A percentile compares a stretch with the other conserved stretches of the same genome.
Conservation (phyloP, 306 rosid species). For the Inga oerstediana region DNA sequence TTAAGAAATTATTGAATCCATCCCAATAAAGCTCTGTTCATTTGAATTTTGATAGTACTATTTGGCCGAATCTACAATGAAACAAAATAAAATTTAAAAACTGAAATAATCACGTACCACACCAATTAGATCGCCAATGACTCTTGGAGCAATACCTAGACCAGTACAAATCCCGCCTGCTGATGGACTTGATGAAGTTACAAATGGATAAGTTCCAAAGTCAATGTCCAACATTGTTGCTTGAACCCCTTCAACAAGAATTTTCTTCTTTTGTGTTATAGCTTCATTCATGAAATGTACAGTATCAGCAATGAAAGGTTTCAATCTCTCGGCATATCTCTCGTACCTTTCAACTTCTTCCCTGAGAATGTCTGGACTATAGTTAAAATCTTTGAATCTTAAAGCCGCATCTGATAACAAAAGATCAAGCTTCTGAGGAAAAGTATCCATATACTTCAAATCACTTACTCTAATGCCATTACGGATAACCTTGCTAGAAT, state of each 20-base stretch:
- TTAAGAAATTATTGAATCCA: conserved; percentile 22
- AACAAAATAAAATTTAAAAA: background rate
- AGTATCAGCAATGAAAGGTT: conserved; percentile 85
- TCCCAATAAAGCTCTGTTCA: conserved; percentile 3
- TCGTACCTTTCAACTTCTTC: conserved; percentile 91
- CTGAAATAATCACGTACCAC: conserved; percentile 64
- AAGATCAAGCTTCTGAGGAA: conserved; percentile 86
- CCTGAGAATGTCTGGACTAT: conserved; percentile 70
- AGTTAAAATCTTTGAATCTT: conserved; percentile 81
- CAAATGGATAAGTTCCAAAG: conserved; percentile 97
- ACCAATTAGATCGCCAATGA: conserved; percentile 86
- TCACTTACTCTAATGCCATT: conserved; percentile 95
- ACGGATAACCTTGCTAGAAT: conserved; percentile 83
- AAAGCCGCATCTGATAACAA: conserved; percentile 74
- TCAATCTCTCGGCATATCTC: conserved; percentile 93
- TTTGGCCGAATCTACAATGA: background rate
- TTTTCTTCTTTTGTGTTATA: conserved; percentile 72
- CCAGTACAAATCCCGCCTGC: conserved; percentile 98
- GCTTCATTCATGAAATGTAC: conserved; percentile 85
- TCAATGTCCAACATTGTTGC: conserved; percentile 97
- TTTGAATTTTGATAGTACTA: background rate
- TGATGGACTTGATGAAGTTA: conserved; percentile 96
- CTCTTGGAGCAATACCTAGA: conserved; percentile 93
- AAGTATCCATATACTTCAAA: conserved; percentile 85
- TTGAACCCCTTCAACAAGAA: conserved; percentile 97